These are phyloP conservation scores for Sequoia sempervirens DNA, from an alignment of 75 land plant species.

Conservation along the genomic window DNA sequence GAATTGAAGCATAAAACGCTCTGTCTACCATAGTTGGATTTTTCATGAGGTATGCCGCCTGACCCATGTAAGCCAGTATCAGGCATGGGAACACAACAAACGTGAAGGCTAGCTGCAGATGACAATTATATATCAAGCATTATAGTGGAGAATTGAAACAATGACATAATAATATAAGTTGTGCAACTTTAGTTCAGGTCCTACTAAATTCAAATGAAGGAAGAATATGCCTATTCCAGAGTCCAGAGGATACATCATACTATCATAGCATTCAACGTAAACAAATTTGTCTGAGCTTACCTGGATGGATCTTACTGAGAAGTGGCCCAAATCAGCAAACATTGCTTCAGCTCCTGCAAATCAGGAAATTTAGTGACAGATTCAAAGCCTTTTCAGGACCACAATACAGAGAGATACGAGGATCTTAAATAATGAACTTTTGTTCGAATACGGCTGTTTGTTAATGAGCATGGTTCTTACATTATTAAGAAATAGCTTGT, in stretches of 20 bases:
- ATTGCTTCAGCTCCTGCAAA: slow-evolving; percentile 80
- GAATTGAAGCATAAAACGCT: slow-evolving; percentile 89
- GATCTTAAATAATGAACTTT: background rate
- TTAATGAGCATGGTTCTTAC: background rate
- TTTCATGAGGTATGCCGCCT: slow-evolving; percentile 90
- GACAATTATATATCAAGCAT: background rate
- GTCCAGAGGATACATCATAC: background rate
- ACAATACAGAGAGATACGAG: background rate
- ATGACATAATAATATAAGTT: background rate
- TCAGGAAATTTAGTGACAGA: background rate
- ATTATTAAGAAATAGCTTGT: background rate
- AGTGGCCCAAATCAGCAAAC: slow-evolving; percentile 92
- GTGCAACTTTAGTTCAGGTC: background rate
- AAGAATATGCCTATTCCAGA: background rate
- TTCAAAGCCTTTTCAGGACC: background rate
- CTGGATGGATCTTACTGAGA: slow-evolving; percentile 72
- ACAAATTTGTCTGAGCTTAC: slow-evolving; percentile 20
- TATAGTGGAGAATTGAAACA: background rate
- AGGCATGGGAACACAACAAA: slow-evolving; percentile 83
- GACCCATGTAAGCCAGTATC: slow-evolving; percentile 88
- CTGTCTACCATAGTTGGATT: no score
- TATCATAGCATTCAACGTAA: background rate
- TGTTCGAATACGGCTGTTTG: background rate
- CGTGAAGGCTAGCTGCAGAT: slow-evolving; percentile 75
- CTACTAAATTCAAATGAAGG: background rate